Base-by-base conservation (phyloP, 495 filamentous ascomycete species). In the Chaetomium tenue region DNA sequence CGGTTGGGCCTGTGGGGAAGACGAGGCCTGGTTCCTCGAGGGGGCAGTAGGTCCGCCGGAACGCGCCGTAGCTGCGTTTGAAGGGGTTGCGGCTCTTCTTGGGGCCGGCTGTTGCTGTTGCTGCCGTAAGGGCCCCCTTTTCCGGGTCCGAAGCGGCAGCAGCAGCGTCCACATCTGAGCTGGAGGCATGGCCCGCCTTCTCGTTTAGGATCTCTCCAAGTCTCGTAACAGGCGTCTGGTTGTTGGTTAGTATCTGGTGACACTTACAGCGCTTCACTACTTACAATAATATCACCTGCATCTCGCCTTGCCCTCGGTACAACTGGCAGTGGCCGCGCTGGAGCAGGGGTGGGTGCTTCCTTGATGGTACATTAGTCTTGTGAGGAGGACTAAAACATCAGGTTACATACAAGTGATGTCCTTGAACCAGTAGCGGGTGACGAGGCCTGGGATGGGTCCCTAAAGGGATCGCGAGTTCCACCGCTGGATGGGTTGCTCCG, bases 31-130 rank as follows among this genome's bases (percentile, higher is more conserved):
- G 72, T 53, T 74, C 72, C 52, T 71, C 70, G 5, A 39, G 58
- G 2, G 72, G 72, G 42, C 70, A 74, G 64, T 74, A 74, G 2
- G 72, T 74, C 40, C 63, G 61, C 51, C 68, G 47, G 44, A 73
- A 70, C 40, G 68, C 63, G n/a, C 58, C 61, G 25, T 66, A 60
- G 26, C 28, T 9, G 15, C 68, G 64, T 26, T 60, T 66, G 60
- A 68, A 58, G 5, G 50, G 65, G 60, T 60, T 70, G 44, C 54
- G 54, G 62, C 13, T 57, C 28, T 69, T 66, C 33, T 53, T 40
- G n/a, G 44, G 28, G 20, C 1, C 7, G 51, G 18, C 37, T 66
- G 40, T 13, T 48, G 40, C 26, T 20, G 42, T 20, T 26, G 2
- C 60, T 33, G 22, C 13, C 12, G 20, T 23, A 1, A 22, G 22